These are phyloP conservation scores for Colletotrichum caudatum DNA, from an alignment of 2,329 filamentous ascomycete genomes.

Conservation along the genomic window DNA sequence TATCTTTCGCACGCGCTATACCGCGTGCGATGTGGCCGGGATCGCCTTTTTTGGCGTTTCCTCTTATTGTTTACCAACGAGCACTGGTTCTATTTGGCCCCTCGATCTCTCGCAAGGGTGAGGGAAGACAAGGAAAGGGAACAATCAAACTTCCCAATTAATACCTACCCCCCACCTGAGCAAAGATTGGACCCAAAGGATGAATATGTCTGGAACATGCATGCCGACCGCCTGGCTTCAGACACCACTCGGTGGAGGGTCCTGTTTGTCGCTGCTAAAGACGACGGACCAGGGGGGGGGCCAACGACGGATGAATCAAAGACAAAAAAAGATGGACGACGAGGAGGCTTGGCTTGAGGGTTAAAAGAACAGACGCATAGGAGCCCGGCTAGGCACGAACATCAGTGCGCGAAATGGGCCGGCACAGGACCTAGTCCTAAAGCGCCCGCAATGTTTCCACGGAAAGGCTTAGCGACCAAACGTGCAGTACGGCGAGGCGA, in stretches of 20 bases:
- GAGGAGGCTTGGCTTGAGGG: conserved; percentile 28
- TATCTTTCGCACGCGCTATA: background rate
- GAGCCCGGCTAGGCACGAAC: conserved; percentile 7
- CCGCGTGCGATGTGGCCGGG: background rate
- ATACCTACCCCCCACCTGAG: conserved; percentile 21
- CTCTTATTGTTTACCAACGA: background rate
- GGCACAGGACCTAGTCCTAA: conserved; percentile 29
- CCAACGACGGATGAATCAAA: conserved; percentile 22
- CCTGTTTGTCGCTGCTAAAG: conserved; percentile 12
- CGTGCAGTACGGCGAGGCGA: conserved; percentile 35
- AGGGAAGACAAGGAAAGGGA: background rate
- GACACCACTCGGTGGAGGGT: conserved; percentile 13
- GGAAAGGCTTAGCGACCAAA: conserved; percentile 36
- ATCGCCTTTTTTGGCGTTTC: background rate
- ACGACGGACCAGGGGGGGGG: conserved; percentile 10
- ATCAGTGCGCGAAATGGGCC: conserved; percentile 21
- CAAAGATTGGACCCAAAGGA: conserved; percentile 29
- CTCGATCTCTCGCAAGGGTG: background rate
- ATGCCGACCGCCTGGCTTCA: conserved; percentile 3
- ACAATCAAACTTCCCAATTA: conserved; percentile 24
- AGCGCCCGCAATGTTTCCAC: conserved; percentile 39
- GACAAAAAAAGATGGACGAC: conserved; percentile 16
- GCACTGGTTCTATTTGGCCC: background rate
- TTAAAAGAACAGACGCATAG: conserved; percentile 16
- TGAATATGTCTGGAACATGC: conserved; percentile 35